phyloP scores from a whole-genome alignment of 2,329 filamentous ascomycete genomes.

The Penicillium rolfsii region DNA sequence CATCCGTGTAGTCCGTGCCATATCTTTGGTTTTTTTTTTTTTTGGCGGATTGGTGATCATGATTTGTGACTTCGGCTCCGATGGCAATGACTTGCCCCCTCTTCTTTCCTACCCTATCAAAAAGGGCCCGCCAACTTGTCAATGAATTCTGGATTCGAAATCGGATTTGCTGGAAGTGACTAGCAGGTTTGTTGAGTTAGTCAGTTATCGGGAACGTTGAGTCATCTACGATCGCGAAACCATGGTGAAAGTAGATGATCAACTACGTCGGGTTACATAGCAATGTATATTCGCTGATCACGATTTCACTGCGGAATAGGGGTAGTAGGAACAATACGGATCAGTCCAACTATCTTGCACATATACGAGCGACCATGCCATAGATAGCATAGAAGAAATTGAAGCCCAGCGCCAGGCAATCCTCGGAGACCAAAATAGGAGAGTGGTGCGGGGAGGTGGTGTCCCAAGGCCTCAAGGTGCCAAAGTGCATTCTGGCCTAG shows the following conservation, averaged over 20 bases:
- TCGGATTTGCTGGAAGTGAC: not conserved
- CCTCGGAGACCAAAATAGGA: not conserved
- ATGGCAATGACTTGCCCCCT: not conserved
- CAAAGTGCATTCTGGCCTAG: conserved; percentile 15
- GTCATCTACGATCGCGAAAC: not conserved
- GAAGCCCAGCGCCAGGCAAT: not conserved
- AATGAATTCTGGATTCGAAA: not conserved
- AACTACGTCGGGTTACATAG: not conserved
- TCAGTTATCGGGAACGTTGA: not conserved
- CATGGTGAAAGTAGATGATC: not conserved
- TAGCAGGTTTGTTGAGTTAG: not conserved
- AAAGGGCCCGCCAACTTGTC: not conserved
- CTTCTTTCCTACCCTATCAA: not conserved
- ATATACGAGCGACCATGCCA: not conserved
- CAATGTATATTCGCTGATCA: not conserved
- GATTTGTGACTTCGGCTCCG: not conserved
- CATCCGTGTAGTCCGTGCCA: no score
- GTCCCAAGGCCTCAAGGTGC: conserved; percentile 7
- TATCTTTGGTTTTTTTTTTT: not conserved
- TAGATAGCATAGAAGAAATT: not conserved
- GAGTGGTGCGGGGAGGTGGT: not conserved
- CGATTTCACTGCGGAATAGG: not conserved
- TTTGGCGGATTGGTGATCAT: not conserved
- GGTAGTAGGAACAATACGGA: not conserved
- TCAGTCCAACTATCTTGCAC: not conserved